Conservation (phyloP, 1,139 yeast genomes). For the Geotrichum klebahnii region DNA sequence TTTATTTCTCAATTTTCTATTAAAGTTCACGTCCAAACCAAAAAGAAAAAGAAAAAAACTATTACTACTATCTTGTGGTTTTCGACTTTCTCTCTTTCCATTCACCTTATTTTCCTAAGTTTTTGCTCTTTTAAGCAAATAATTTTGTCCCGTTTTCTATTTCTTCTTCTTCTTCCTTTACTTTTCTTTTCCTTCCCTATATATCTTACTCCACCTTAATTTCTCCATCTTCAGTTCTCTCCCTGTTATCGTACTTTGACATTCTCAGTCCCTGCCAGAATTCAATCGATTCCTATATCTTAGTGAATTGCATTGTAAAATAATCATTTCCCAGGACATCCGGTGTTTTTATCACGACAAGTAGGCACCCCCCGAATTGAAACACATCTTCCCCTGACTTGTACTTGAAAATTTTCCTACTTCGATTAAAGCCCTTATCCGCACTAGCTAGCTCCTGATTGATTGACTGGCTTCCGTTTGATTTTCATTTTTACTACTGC, state of each 20-base stretch:
- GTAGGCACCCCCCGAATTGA: too few species aligned
- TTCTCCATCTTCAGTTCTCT: not conserved
- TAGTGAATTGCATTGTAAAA: too few species aligned
- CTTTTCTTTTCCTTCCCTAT: constrained; percentile 50
- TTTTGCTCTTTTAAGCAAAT: constrained; percentile 57
- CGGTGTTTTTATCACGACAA: too few species aligned
- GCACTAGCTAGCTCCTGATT: too few species aligned
- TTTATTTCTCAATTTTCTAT: not conserved
- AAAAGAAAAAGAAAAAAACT: too few species aligned
- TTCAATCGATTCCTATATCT: too few species aligned
- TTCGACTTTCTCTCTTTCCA: constrained; percentile 8
- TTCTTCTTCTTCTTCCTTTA: constrained; percentile 45
- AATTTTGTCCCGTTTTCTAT: constrained; percentile 39
- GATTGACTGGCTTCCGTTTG: too few species aligned
- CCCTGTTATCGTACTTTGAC: not conserved
- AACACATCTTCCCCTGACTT: too few species aligned
- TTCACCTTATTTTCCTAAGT: too few species aligned
- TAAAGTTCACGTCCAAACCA: not conserved
- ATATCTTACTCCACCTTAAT: constrained; percentile 6
- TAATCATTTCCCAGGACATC: too few species aligned
- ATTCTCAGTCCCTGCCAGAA: not conserved
- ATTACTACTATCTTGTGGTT: constrained; percentile 12
- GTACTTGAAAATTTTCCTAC: constrained; percentile 20
- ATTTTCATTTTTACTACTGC: too few species aligned
- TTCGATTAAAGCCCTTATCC: too few species aligned